phyloP scores from a whole-genome alignment of 441 rosid genomes.

The Mallotus japonicus region DNA sequence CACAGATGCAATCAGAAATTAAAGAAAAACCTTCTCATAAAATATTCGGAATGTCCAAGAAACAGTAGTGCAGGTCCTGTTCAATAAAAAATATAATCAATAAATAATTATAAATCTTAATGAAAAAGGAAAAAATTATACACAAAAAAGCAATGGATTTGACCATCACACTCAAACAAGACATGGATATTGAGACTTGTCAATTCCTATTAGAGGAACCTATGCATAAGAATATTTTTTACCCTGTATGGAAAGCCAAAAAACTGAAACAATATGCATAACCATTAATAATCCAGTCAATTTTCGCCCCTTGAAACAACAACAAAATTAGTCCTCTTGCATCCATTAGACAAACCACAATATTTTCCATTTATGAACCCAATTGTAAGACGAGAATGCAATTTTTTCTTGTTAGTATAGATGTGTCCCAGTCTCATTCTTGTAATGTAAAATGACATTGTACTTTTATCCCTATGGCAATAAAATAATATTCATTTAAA shows the following conservation, averaged over 20 bases:
- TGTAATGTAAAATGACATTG: too few relatives aligned
- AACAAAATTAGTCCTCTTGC: not conserved
- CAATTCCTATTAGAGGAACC: not conserved
- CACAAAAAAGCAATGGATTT: not conserved
- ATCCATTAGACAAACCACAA: not conserved
- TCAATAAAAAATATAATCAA: slow-evolving; percentile 13
- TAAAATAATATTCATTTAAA: too few relatives aligned
- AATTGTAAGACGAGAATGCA: not conserved
- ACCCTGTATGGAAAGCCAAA: not conserved
- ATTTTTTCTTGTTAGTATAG: not conserved
- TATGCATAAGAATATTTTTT: not conserved
- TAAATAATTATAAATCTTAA: slow-evolving; percentile 3
- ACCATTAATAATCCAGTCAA: not conserved
- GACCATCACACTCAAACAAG: slow-evolving; percentile 2
- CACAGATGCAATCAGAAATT: not conserved
- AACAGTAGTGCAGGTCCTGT: slow-evolving; percentile 73
- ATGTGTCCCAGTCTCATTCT: too few relatives aligned
- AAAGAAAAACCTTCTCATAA: slow-evolving; percentile 60
- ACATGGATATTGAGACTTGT: not conserved
- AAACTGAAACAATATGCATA: not conserved
- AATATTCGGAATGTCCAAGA: slow-evolving; percentile 75
- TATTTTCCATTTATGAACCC: not conserved
- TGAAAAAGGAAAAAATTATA: not conserved
- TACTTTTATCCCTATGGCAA: too few relatives aligned
- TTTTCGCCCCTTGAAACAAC: not conserved